Percentiles rank a stretch among this genome's conserved stretches.
These are phyloP conservation scores for Cladophialophora bantiana DNA, from an alignment of 2,329 filamentous ascomycete genomes.

Conservation along the genomic window DNA sequence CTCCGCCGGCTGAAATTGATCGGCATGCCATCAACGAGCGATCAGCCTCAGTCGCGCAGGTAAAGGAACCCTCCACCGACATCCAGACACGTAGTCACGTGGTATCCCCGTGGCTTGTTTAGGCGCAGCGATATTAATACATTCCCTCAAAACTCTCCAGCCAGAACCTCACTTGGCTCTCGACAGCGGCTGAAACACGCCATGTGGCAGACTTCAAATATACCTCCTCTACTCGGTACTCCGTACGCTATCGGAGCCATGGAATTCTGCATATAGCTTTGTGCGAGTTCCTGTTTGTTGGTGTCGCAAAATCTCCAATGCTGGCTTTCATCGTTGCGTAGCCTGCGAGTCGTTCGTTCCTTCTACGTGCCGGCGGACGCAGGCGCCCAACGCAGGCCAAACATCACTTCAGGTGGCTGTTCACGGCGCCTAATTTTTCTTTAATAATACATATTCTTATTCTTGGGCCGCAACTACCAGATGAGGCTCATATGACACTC, in stretches of 20 bases:
- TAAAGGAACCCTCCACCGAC: neutral
- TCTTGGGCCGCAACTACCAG: neutral
- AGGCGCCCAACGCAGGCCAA: neutral
- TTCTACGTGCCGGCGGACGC: neutral
- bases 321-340: neutral
- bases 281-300: neutral
- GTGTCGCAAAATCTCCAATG: neutral
- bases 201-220: neutral
- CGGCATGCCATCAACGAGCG: neutral
- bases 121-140: neutral
- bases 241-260: neutral
- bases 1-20: neutral
- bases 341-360: constrained; percentile 1
- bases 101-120: neutral
- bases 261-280: neutral
- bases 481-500: neutral
- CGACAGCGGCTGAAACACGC: neutral
- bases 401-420: constrained; percentile 3
- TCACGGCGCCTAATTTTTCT: neutral
- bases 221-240: neutral
- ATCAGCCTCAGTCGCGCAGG: neutral
- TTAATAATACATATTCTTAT: neutral
- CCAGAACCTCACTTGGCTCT: constrained; percentile 5
- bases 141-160: neutral
- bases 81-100: neutral